Conservation (phyloP, 306 rosid species). For the Castanea sativa region DNA sequence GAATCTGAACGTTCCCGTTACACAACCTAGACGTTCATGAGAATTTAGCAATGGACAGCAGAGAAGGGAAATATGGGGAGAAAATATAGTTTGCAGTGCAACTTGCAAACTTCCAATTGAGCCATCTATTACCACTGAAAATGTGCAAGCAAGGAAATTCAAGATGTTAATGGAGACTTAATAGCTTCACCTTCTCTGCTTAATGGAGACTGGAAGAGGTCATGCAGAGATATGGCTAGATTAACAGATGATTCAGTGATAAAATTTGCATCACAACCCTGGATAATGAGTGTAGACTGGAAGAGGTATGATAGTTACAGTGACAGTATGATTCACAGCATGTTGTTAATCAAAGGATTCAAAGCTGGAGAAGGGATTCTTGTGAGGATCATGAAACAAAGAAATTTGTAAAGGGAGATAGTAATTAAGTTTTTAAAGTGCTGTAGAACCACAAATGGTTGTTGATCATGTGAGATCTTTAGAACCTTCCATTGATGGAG, state of each 20-base stretch:
- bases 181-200: slow-evolving; percentile 12
- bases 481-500: neutral
- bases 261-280: too few relatives aligned
- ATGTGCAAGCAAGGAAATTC: slow-evolving; percentile 9
- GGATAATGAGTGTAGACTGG: too few relatives aligned
- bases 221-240: slow-evolving; percentile 14
- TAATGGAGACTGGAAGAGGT: slow-evolving; percentile 26
- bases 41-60: slow-evolving; percentile 41
- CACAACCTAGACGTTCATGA: slow-evolving; percentile 55
- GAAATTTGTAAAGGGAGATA: slow-evolving; percentile 16
- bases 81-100: slow-evolving; percentile 26
- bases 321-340: neutral
- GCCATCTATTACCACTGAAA: neutral
- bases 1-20: slow-evolving; percentile 28
- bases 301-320: too few relatives aligned
- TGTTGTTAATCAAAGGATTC: neutral
- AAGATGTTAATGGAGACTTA: neutral
- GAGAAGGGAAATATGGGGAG: slow-evolving; percentile 40
- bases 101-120: slow-evolving; percentile 38
- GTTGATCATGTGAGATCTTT: slow-evolving; percentile 17
- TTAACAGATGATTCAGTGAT: slow-evolving; percentile 3
- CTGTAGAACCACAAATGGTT: slow-evolving; percentile 23
- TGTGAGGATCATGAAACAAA: slow-evolving; percentile 6
- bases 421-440: neutral
- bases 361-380: slow-evolving; percentile 15